Evolutionary conservation across 1,284 basidiomycete genomes (phyloP).

Genomic region (Moesziomyces antarcticus): DNA sequence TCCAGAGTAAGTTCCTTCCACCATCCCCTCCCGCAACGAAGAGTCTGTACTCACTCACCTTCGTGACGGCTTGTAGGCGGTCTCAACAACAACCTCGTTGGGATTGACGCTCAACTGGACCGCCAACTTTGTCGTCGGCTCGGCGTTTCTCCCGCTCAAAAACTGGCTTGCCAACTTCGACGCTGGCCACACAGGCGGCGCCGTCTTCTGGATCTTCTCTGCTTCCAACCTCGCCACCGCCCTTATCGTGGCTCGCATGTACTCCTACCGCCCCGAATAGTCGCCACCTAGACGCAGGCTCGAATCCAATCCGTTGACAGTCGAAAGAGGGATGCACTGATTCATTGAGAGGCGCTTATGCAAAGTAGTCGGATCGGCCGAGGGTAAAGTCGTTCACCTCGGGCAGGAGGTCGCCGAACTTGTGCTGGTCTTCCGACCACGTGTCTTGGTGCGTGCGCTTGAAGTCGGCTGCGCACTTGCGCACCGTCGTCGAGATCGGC

Average conservation of each 20-base stretch:
- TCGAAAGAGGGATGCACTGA: not conserved
- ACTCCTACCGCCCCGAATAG: conserved; percentile 34
- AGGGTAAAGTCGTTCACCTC: conserved; percentile 64
- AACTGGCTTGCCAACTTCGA: conserved; percentile 73
- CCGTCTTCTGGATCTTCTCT: conserved; percentile 58
- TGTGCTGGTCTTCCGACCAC: conserved; percentile 88
- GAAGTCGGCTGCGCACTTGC: conserved; percentile 87
- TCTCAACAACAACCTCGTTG: conserved; percentile 84
- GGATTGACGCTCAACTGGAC: conserved; percentile 88
- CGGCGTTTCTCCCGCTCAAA: conserved; percentile 83
- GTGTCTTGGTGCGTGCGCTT: conserved; percentile 78
- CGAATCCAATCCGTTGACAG: not conserved
- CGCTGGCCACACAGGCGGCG: conserved; percentile 48
- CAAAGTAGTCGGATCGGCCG: conserved; percentile 65
- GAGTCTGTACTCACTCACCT: no score
- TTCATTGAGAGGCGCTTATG: conserved; percentile 16
- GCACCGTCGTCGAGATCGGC: conserved; percentile 89
- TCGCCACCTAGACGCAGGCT: not conserved
- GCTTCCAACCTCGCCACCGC: conserved; percentile 46
- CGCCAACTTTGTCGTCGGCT: conserved; percentile 82
- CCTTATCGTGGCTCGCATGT: conserved; percentile 40
- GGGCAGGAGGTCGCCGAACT: conserved; percentile 76
- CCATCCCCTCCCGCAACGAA: no score
- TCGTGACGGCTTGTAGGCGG: conserved; percentile 72
- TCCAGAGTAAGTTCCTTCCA: conserved; percentile 20